Evolutionary conservation across 208 protist species (phyloP), one percentile per base, ranked within the genome.

Genomic region (Crithidia thermophila): DNA sequence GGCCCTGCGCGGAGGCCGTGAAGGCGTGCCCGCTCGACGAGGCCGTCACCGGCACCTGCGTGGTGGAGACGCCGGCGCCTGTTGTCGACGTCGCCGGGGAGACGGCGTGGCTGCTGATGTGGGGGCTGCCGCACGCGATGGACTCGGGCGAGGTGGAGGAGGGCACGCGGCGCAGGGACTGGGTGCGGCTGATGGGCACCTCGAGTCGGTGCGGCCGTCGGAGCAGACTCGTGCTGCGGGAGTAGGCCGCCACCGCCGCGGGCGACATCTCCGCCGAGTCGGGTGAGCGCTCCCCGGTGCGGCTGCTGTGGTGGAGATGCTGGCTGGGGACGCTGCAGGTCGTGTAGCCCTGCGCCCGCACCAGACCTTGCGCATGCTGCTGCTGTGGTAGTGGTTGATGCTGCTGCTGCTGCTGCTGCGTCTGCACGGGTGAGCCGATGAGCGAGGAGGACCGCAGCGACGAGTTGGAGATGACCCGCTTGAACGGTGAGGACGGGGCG

Each of bases 181-280:
- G 70, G n/a, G 75, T 81, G 43, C 72, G 68, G 46, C 75, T 81
- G 30, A 65, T 50, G 5, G 67, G 51, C 11, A 81, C 75, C 30
- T 72, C 69, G 10, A 81, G 59, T 9, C 64, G 63, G 52, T 67
- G 61, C 14, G 75, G 75, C 23, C 75, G 75, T 14, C 75, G 75
- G 10, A 81, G 65, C n/a, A 81, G 53, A 31, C 75, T 81, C 4
- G 58, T 47, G 52, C 68, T 81, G 58, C 75, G 75, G 3, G 71
- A 81, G 46, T 72, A 67, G 37, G 67, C 59, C n/a, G 67, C 53
- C n/a, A 43, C 45, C 0, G 69, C 69, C 5, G 70, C 60, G 11
- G 62, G 56, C 21, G 53, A 76, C 70, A 70, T 64, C 36, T 76
- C 70, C 0, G 62, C 47, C 16, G 62, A 76, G 47, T 76, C 70